Evolutionary conservation across 2,329 filamentous ascomycete species (phyloP).

Genomic region (Escovopsis sp.): DNA sequence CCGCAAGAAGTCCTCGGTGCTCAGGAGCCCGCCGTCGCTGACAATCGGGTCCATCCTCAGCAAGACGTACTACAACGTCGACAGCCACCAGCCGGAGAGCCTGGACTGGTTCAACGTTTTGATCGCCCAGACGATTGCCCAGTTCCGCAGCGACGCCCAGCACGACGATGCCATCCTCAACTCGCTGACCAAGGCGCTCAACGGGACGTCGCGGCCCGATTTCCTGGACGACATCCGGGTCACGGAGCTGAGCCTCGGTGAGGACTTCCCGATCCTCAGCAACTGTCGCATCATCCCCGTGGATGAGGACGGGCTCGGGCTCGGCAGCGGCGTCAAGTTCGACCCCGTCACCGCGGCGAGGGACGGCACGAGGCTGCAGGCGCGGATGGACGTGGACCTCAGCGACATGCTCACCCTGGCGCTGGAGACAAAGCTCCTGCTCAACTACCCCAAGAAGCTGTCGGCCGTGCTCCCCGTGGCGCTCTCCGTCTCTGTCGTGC

Average conservation of each 20-base stretch:
- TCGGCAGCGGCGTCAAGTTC: constrained; percentile 36
- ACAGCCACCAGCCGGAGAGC: constrained; percentile 90
- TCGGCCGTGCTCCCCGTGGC: constrained; percentile 86
- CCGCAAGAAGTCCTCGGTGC: constrained; percentile 56
- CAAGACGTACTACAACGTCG: constrained; percentile 95
- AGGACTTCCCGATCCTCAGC: constrained; percentile 97
- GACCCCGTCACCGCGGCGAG: constrained; percentile 37
- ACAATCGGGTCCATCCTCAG: constrained; percentile 89
- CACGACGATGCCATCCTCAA: constrained; percentile 81
- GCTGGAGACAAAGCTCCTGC: constrained; percentile 80
- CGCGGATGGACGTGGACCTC: constrained; percentile 91
- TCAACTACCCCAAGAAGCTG: constrained; percentile 87
- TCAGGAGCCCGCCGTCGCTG: constrained; percentile 57
- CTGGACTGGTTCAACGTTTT: constrained; percentile 99
- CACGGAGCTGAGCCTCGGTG: constrained; percentile 83
- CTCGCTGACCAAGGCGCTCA: constrained; percentile 72
- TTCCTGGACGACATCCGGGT: constrained; percentile 90
- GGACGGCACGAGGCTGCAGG: constrained; percentile 68
- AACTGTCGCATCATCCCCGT: constrained; percentile 94
- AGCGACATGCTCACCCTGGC: constrained; percentile 92
- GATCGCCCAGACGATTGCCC: constrained; percentile 89
- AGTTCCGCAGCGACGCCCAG: constrained; percentile 84
- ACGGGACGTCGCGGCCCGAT: constrained; percentile 72
- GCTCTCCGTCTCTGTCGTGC: constrained; percentile 76
- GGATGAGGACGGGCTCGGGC: constrained; percentile 56